Conservation (phyloP, 2,329 filamentous ascomycete species). For the Aureobasidium mangrovei region DNA sequence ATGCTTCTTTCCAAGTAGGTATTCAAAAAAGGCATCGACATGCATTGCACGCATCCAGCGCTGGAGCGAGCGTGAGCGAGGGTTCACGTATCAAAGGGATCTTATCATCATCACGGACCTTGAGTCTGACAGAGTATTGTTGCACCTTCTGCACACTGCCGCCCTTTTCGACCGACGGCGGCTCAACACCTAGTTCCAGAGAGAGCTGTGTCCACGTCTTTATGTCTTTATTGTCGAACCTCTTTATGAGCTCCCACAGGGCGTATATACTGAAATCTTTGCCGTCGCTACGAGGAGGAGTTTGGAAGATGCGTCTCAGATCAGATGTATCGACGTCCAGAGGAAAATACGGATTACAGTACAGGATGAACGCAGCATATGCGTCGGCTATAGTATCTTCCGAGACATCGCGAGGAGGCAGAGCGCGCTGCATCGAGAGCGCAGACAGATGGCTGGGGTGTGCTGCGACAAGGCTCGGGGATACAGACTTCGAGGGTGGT, state of each 20-base stretch:
- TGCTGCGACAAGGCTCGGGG: not conserved
- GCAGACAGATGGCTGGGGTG: not conserved
- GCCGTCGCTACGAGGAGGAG: conserved; percentile 76
- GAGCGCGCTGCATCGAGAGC: conserved; percentile 20
- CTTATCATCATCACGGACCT: conserved; percentile 46
- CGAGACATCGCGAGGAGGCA: conserved; percentile 62
- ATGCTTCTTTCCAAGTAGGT: conserved; percentile 67
- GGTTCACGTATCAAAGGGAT: not conserved
- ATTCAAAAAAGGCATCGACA: conserved; percentile 90
- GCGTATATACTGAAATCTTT: conserved; percentile 74
- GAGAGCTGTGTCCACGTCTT: conserved; percentile 90
- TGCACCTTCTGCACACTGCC: conserved; percentile 82
- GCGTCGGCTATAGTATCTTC: conserved; percentile 68
- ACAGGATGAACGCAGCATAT: conserved; percentile 76
- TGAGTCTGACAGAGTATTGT: conserved; percentile 85
- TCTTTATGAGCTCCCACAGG: conserved; percentile 69
- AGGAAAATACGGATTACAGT: conserved; percentile 78
- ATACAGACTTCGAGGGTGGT: not conserved
- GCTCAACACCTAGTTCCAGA: conserved; percentile 78
- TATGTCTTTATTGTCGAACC: conserved; percentile 72
- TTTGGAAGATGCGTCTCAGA: conserved; percentile 66
- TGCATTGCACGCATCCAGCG: conserved; percentile 98
- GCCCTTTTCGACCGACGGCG: conserved; percentile 71
- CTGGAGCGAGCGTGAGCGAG: not conserved
- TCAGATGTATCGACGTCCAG: conserved; percentile 59